Evolutionary conservation across 805 yeast species (phyloP).

Genomic region (Yarrowia osloensis): DNA sequence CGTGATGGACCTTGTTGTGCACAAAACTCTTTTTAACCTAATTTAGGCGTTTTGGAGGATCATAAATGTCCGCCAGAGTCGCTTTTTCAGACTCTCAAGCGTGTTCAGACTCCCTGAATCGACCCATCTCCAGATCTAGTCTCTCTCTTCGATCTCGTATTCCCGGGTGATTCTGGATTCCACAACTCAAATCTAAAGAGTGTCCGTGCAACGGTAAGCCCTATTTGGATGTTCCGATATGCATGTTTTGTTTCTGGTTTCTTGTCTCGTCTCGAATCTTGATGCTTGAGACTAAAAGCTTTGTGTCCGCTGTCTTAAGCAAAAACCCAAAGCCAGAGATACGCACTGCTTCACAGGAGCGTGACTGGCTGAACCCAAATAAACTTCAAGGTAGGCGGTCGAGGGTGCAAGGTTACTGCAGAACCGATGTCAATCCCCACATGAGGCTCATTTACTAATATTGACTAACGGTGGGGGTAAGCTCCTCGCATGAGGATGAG

Average conservation of each 20-base stretch:
- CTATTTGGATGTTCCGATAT: constrained; percentile 14
- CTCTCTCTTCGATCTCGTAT: neutral
- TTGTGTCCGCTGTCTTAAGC: neutral
- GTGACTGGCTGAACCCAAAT: neutral
- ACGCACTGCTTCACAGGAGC: neutral
- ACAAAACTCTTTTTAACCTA: neutral
- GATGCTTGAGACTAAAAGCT: neutral
- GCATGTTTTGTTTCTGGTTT: constrained; percentile 16
- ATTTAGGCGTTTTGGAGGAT: neutral
- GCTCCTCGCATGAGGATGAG: neutral
- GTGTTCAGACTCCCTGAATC: too few relatives aligned
- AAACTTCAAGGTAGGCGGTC: constrained; percentile 3
- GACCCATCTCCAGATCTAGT: too few relatives aligned
- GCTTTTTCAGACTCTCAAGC: too few relatives aligned
- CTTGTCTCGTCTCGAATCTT: constrained; percentile 23
- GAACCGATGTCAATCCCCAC: constrained; percentile 26
- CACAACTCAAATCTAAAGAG: constrained; percentile 13
- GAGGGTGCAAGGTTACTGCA: constrained; percentile 9
- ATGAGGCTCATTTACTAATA: neutral
- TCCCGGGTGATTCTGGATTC: neutral
- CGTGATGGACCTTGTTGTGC: too few relatives aligned
- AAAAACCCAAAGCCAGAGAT: neutral
- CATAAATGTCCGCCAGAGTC: too few relatives aligned
- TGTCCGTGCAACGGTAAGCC: constrained; percentile 4
- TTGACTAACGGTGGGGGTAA: neutral